Conservation (phyloP, 192 early-diverging fungal genomes). For the Coemansia sp. region DNA sequence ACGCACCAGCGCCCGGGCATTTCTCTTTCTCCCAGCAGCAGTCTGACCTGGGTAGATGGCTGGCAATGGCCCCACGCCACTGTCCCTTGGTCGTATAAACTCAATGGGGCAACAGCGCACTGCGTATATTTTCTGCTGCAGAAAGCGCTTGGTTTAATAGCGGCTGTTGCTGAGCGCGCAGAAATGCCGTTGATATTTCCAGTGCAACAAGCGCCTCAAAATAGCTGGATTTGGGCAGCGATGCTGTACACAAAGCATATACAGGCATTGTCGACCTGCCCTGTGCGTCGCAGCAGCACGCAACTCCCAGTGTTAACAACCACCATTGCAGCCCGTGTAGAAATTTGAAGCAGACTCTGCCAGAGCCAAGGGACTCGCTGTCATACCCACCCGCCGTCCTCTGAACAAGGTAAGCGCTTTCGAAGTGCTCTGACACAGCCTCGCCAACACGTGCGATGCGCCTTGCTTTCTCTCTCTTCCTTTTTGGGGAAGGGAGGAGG, state of each 20-base stretch:
- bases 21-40: not conserved
- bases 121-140: not conserved
- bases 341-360: not conserved
- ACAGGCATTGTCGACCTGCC: not conserved
- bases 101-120: not conserved
- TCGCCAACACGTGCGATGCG: constrained; percentile 7
- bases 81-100: not conserved
- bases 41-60: not conserved
- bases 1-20: not conserved
- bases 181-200: constrained; percentile 1
- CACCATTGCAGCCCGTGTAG: not conserved
- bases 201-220: not conserved
- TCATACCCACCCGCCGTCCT: not conserved
- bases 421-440: not conserved
- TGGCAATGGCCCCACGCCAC: not conserved
- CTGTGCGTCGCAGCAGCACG: not conserved
- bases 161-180: not conserved
- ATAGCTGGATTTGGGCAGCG: constrained; percentile 1
- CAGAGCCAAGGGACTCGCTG: not conserved
- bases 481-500: constrained; percentile 2
- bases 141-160: too few relatives aligned
- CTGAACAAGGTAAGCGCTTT: not conserved
- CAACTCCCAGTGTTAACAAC: not conserved
- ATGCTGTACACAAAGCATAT: not conserved
- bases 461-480: not conserved